Percentiles rank a stretch among this genome's conserved stretches.
Conservation (phyloP, 768 basidiomycete genomes). For the Podaxis pistillaris region DNA sequence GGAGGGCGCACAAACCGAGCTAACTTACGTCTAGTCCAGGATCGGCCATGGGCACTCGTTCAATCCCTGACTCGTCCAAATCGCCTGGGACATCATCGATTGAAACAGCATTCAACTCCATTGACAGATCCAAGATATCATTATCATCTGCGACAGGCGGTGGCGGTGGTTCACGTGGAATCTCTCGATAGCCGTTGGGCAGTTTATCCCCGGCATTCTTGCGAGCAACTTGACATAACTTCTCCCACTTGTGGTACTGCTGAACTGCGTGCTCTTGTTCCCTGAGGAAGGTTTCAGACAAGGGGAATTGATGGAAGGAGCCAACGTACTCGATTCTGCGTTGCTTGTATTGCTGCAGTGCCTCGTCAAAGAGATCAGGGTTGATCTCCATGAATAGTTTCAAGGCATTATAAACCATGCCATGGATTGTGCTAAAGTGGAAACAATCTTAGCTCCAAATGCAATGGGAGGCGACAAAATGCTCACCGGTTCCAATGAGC, state of each 20-base stretch:
- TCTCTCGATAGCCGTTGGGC: slow-evolving; percentile 68
- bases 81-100: slow-evolving; percentile 73
- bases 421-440: slow-evolving; percentile 88
- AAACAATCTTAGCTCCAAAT: slow-evolving; percentile 9
- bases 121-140: slow-evolving; percentile 84
- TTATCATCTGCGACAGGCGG: slow-evolving; percentile 77
- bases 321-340: slow-evolving; percentile 74
- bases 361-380: slow-evolving; percentile 91
- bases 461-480: slow-evolving; percentile 13
- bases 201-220: slow-evolving; percentile 68
- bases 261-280: slow-evolving; percentile 84
- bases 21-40: slow-evolving; percentile 79
- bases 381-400: slow-evolving; percentile 99
- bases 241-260: slow-evolving; percentile 90
- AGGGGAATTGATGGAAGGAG: neutral
- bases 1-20: neutral
- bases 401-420: slow-evolving; percentile 98
- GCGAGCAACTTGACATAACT: slow-evolving; percentile 73
- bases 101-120: slow-evolving; percentile 84
- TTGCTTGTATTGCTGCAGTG: slow-evolving; percentile 91
- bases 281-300: slow-evolving; percentile 37
- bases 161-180: slow-evolving; percentile 72
- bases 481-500: slow-evolving; percentile 97
- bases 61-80: slow-evolving; percentile 78
- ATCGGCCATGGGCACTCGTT: slow-evolving; percentile 90